Evolutionary conservation across 2,329 filamentous ascomycete genomes (phyloP), one percentile per base, ranked within the genome.

Genomic region (Sarocladiaceae sp.): DNA sequence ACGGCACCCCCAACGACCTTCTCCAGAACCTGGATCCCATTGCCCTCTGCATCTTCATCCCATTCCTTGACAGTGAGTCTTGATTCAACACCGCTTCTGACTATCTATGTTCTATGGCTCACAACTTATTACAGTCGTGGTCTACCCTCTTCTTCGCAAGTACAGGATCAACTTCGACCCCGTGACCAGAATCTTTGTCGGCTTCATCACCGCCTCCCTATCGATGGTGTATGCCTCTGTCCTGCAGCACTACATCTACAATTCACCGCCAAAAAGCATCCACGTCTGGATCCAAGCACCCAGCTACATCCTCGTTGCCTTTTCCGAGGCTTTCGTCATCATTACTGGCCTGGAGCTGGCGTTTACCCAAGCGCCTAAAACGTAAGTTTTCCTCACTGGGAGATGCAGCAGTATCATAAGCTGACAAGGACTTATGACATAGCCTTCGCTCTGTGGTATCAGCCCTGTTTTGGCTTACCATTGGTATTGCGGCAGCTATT

Each of bases 301-400:
- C 11, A 79, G 74, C 23, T 75, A 78, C 16, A 58, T 82, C 39
- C 67, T 81, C 37, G 75, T 80, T 21, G 77, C 72, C 16, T 60
- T 78, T 12, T 69, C 75, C 0, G 78, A 83, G 58, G 80, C 82
- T 46, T 76, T 82, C 54, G 76, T 77, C 37, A 82, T 77, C 10
- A 79, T 87, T 48, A 84, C 82, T 1, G 78, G 78, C 48, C 72
- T 85, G 10, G 83, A 88, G 58, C 86, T 87, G 52, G 83, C 82
- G 15, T 87, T 81, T 63, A 85, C 81, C 55, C 85, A 87, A 62
- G 83, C 83, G 0, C 83, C 83, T 2, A 41, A 41, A 24, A 41
- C 21, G 37, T 41, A 15, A 41, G 37, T 41, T 15, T 15, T 41
- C n/a, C n/a, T n/a, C n/a, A n/a, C n/a, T n/a, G n/a, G n/a, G n/a